phyloP scores from a whole-genome alignment of 208 protist genomes.

The Wallacemonas sp. region DNA sequence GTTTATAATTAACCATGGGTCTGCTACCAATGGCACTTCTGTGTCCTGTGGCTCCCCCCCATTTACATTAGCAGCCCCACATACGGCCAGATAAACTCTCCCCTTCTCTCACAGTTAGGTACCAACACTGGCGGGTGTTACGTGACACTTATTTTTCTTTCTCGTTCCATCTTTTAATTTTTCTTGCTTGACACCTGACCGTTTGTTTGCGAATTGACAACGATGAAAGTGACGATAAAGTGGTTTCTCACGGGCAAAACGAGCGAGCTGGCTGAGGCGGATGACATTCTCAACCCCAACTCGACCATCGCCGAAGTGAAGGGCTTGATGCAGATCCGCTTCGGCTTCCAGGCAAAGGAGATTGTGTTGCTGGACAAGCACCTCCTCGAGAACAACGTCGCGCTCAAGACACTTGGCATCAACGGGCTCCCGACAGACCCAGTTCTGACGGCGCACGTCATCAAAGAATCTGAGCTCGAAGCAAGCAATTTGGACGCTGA shows the following conservation, averaged over 20 bases:
- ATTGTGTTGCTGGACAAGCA: slow-evolving; percentile 51
- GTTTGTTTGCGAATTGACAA: not conserved
- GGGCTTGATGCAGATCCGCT: slow-evolving; percentile 78
- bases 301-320: slow-evolving; percentile 79
- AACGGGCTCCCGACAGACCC: slow-evolving; percentile 39
- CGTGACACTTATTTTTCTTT: slow-evolving; percentile 1
- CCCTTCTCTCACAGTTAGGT: too few species aligned
- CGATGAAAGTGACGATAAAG: slow-evolving; percentile 63
- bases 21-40: too few species aligned
- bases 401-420: slow-evolving; percentile 44
- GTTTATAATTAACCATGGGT: too few species aligned
- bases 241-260: slow-evolving; percentile 75
- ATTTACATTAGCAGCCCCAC: too few species aligned
- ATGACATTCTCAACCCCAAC: slow-evolving; percentile 60
- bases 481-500: slow-evolving; percentile 42
- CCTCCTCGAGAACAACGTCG: slow-evolving; percentile 52
- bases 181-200: not conserved
- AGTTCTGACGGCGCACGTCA: slow-evolving; percentile 51
- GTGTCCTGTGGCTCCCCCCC: too few species aligned
- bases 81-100: too few species aligned
- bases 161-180: slow-evolving; percentile 9
- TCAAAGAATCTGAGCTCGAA: slow-evolving; percentile 54
- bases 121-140: too few species aligned
- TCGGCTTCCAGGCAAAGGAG: slow-evolving; percentile 70
- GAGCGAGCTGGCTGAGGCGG: slow-evolving; percentile 48